Evolutionary conservation across 2,329 filamentous ascomycete genomes (phyloP).

Genomic region (Madurella fahalii): DNA sequence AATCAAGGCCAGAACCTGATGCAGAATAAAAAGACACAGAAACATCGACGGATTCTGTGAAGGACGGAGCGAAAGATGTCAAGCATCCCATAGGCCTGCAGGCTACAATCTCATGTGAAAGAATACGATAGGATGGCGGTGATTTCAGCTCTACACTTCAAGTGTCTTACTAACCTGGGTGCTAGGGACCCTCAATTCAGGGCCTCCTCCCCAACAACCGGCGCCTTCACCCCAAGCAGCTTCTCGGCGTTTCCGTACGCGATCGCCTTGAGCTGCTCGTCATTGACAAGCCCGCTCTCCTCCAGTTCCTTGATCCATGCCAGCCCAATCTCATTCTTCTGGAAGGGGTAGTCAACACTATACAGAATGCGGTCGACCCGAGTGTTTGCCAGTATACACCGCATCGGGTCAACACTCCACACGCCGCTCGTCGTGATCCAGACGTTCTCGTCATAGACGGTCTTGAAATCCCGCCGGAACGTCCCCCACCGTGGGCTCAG

Average conservation of each 20-base stretch:
- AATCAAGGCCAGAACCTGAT: no score
- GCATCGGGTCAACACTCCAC: conserved; percentile 46
- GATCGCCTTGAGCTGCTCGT: conserved; percentile 46
- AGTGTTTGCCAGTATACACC: conserved; percentile 41
- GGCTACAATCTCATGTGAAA: no score
- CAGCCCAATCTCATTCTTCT: conserved; percentile 44
- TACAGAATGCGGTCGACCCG: conserved; percentile 50
- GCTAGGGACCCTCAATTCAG: background rate
- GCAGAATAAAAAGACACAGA: no score
- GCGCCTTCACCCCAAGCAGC: conserved; percentile 33
- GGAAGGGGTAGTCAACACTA: conserved; percentile 56
- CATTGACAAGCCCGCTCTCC: conserved; percentile 45
- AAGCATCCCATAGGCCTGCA: no score
- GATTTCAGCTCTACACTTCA: no score
- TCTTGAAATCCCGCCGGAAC: conserved; percentile 36
- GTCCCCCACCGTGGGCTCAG: conserved; percentile 30
- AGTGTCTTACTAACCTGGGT: no score
- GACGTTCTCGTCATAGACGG: conserved; percentile 53
- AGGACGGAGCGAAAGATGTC: no score
- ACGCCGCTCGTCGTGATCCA: conserved; percentile 56
- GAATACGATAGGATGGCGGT: no score
- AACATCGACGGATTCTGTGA: no score
- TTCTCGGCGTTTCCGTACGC: conserved; percentile 48
- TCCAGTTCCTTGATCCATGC: conserved; percentile 46
- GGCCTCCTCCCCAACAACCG: background rate